phyloP scores from a whole-genome alignment of 768 basidiomycete genomes.

The Pleurotus pulmonarius region DNA sequence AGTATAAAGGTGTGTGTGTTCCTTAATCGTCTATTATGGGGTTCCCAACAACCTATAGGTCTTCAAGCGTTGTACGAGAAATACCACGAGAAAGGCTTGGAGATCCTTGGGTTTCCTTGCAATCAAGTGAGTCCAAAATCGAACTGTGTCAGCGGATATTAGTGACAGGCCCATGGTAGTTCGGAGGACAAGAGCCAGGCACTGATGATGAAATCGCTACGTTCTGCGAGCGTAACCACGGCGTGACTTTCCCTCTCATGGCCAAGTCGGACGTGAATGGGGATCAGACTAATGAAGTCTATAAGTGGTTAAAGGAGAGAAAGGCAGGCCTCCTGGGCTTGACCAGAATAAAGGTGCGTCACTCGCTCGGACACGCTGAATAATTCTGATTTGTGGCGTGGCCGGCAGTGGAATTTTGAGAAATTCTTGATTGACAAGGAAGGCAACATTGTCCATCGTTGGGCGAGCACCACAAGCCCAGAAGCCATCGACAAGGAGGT shows the following conservation, averaged over 20 bases:
- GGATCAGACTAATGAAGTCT: slow-evolving; percentile 77
- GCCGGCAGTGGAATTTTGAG: slow-evolving; percentile 81
- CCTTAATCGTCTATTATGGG: not conserved
- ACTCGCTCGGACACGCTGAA: not conserved
- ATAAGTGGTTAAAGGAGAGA: slow-evolving; percentile 78
- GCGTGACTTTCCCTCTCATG: slow-evolving; percentile 88
- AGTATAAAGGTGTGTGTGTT: slow-evolving; percentile 56
- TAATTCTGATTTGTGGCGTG: not conserved
- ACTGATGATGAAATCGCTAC: slow-evolving; percentile 68
- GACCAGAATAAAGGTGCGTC: slow-evolving; percentile 66
- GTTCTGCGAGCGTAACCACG: slow-evolving; percentile 80
- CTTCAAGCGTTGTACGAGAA: slow-evolving; percentile 80
- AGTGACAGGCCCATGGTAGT: slow-evolving; percentile 36
- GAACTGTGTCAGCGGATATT: not conserved
- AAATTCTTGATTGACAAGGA: slow-evolving; percentile 82
- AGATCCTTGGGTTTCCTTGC: slow-evolving; percentile 88
- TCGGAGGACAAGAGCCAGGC: slow-evolving; percentile 84
- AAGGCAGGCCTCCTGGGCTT: slow-evolving; percentile 73
- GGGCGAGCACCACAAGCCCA: slow-evolving; percentile 76
- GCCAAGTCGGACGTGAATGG: slow-evolving; percentile 95
- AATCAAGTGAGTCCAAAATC: slow-evolving; percentile 56
- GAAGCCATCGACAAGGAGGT: slow-evolving; percentile 59
- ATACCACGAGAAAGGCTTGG: slow-evolving; percentile 71
- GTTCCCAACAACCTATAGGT: slow-evolving; percentile 32
- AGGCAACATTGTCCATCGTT: slow-evolving; percentile 70